Conservation (phyloP, 306 rosid genomes). For the Lupinus albus region DNA sequence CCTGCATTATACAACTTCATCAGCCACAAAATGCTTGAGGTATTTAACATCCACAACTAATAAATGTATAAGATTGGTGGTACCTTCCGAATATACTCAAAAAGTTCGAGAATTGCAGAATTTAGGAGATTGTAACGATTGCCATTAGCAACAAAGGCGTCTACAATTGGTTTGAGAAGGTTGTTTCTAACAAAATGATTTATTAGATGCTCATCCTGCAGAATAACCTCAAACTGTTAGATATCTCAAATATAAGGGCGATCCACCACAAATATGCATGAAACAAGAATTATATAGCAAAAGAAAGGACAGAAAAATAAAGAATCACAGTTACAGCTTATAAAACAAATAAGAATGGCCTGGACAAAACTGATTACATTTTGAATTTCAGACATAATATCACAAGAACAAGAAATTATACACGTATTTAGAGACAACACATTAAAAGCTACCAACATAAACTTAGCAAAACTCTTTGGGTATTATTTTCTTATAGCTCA, state of each 20-base stretch:
- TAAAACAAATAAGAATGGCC: neutral
- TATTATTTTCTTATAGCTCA: neutral
- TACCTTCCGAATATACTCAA: constrained; percentile 88
- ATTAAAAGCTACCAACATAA: constrained; percentile 29
- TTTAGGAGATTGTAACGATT: constrained; percentile 93
- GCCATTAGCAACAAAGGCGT: constrained; percentile 83
- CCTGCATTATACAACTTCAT: constrained; percentile 56
- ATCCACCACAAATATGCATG: constrained; percentile 29
- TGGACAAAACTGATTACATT: neutral
- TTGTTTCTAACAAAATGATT: constrained; percentile 73
- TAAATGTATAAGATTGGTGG: constrained; percentile 33
- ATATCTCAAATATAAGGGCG: constrained; percentile 16
- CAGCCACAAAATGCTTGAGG: constrained; percentile 21
- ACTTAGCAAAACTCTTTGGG: neutral
- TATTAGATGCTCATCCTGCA: constrained; percentile 88
- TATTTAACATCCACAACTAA: constrained; percentile 33
- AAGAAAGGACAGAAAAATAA: neutral
- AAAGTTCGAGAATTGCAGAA: constrained; percentile 85
- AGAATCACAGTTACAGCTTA: neutral
- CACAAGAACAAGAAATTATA: constrained; percentile 3
- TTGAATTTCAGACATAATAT: constrained; percentile 10
- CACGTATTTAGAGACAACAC: constrained; percentile 7
- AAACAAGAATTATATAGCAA: constrained; percentile 5
- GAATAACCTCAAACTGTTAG: constrained; percentile 36
- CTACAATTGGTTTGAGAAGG: constrained; percentile 88